Evolutionary conservation across 768 basidiomycete genomes (phyloP).

Genomic region (Calocera cornea): DNA sequence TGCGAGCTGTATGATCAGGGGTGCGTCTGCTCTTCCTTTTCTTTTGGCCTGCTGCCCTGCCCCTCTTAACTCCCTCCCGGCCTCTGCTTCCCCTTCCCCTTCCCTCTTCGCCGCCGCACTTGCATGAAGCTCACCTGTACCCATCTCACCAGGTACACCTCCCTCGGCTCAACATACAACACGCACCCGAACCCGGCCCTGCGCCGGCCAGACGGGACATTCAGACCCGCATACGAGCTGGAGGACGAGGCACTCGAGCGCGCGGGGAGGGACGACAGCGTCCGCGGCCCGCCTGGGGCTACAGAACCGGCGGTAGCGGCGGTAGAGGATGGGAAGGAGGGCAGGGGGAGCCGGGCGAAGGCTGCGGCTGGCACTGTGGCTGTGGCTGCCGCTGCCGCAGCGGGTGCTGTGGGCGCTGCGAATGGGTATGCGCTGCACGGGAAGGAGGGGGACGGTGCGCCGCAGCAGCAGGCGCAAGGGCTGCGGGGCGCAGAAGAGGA

Average conservation of each 20-base stretch:
- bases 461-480: too few species aligned
- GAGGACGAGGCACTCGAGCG: constrained; percentile 60
- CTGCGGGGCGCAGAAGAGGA: too few species aligned
- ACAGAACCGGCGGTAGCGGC: background rate
- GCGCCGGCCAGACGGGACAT: constrained; percentile 28
- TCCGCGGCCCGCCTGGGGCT: background rate
- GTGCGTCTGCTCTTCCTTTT: constrained; percentile 30
- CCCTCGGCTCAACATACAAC: constrained; percentile 88
- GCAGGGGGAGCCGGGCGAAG: background rate
- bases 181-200: constrained; percentile 88
- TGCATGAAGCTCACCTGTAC: too few species aligned
- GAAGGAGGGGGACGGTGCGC: too few species aligned
- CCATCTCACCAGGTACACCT: constrained; percentile 62
- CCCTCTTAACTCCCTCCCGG: too few species aligned
- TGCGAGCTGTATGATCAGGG: constrained; percentile 85
- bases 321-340: background rate
- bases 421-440: too few species aligned
- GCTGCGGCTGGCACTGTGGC: too few species aligned
- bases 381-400: too few species aligned
- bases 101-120: too few species aligned
- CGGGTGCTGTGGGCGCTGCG: too few species aligned
- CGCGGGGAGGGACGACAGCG: constrained; percentile 17
- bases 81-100: too few species aligned
- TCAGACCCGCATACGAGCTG: constrained; percentile 71
- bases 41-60: too few species aligned